phyloP scores from a whole-genome alignment of 2,329 filamentous ascomycete genomes.

The Apiospora phragmitis region DNA sequence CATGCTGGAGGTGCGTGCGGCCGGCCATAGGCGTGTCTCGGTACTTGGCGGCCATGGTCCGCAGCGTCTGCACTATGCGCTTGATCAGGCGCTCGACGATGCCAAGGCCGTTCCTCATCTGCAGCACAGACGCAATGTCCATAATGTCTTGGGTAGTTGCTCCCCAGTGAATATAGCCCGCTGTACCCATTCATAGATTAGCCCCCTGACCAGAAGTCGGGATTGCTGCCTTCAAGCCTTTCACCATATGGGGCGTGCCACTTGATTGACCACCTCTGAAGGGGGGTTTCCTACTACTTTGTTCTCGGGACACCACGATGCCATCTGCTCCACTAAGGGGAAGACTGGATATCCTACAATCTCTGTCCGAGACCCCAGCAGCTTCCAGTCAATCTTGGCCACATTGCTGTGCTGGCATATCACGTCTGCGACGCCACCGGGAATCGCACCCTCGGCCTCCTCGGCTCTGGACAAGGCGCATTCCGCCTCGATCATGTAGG shows the following conservation, averaged over 20 bases:
- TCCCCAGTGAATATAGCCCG: constrained; percentile 56
- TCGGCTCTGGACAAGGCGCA: not conserved
- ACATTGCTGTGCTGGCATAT: not conserved
- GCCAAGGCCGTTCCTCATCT: constrained; percentile 50
- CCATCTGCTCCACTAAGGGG: constrained; percentile 49
- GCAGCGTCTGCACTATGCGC: constrained; percentile 43
- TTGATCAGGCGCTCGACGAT: constrained; percentile 47
- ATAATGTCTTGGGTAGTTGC: constrained; percentile 62
- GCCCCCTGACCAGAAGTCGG: not conserved
- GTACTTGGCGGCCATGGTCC: constrained; percentile 43
- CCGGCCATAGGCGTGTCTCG: constrained; percentile 57
- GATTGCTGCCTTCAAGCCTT: not conserved
- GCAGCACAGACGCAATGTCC: constrained; percentile 53
- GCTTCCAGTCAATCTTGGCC: not conserved
- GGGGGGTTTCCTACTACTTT: constrained; percentile 22
- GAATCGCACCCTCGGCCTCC: not conserved
- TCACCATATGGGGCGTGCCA: not conserved
- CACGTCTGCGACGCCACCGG: not conserved
- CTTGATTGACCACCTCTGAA: not conserved
- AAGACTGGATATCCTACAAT: constrained; percentile 57
- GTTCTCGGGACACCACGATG: constrained; percentile 34
- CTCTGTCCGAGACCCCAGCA: constrained; percentile 36
- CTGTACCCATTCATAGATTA: not conserved
- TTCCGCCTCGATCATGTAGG: not conserved
- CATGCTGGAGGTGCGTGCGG: constrained; percentile 58